Evolutionary conservation across 148 eudicot species (phyloP), one percentile per base, ranked within the genome.

Genomic region (Agrostemma githago): DNA sequence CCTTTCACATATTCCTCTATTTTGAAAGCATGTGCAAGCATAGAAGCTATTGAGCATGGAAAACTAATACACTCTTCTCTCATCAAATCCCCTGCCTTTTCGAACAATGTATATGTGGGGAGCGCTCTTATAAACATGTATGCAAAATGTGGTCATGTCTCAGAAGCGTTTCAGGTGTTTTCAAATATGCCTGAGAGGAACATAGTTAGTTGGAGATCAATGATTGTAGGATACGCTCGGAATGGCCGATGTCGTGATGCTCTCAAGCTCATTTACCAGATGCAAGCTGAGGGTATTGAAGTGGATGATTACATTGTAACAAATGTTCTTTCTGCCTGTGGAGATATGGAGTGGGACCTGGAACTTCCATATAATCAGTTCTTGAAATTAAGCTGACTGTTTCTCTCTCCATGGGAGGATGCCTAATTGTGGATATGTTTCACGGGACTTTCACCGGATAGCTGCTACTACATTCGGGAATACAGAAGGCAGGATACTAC

Each of bases 111-210:
- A 26, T 88, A 83, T 77, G 97, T 89, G 67, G 95, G 88, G 71
- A 88, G 93, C 63, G 84, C 97, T 76, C 83, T 91, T 73, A 86
- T 94, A 57, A 82, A 87, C 74, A 91, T 94, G 93, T 94, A 94
- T 56, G 84, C 88, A 2, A 93, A 86, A 73, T 93, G 93, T 75
- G 96, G 98, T 43, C 76, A 74, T 66, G 75, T 91, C 54, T 79
- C 88, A 1, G 96, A 91, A 72, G 98, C 98, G 10, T 81, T 85
- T 54, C 88, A 76, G 75, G 91, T 94, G 8, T 94, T 94, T 48
- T 79, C 79, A 72, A 82, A 77, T 70, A 85, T 94, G 98, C 88
- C 87, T 3, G 90, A 89, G 85, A 84, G 78, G 73, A 94, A 91
- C 77, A 56, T 78, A 74, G 92, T 88, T 70, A 80, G 93, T 41